phyloP scores from a whole-genome alignment of 1,284 basidiomycete genomes.

The Ustilago loliicola region DNA sequence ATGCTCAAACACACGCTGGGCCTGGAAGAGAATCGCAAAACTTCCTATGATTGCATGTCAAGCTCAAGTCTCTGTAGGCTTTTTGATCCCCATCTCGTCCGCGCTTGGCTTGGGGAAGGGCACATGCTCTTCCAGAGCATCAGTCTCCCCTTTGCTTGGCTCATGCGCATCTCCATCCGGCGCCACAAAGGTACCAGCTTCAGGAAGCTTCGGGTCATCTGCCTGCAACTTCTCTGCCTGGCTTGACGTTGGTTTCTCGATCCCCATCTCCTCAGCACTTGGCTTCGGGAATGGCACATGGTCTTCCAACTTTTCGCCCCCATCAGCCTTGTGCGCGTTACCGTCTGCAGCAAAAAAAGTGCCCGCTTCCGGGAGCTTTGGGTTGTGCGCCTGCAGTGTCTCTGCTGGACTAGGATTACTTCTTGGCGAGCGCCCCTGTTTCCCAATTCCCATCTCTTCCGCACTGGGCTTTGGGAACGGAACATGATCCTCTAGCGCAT shows the following conservation, averaged over 20 bases:
- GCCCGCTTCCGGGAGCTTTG: not conserved
- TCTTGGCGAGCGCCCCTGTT: too few relatives aligned
- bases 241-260: not conserved
- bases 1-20: not conserved
- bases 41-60: not conserved
- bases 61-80: conserved; percentile 5
- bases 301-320: not conserved
- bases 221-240: conserved; percentile 9
- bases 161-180: conserved; percentile 16
- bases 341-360: not conserved
- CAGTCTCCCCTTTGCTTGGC: not conserved
- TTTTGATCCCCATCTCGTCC: conserved; percentile 22
- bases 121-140: conserved; percentile 15
- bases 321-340: not conserved
- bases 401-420: not conserved
- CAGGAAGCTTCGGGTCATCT: conserved; percentile 21
- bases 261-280: conserved; percentile 13
- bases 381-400: not conserved
- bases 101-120: conserved; percentile 23
- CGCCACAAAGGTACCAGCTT: conserved; percentile 17
- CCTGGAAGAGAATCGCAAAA: not conserved
- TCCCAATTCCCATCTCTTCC: conserved; percentile 3
- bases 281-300: conserved; percentile 11
- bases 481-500: not conserved
- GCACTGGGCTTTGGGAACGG: conserved; percentile 3